Conservation (phyloP, 441 rosid species). For the California macrophylla region DNA sequence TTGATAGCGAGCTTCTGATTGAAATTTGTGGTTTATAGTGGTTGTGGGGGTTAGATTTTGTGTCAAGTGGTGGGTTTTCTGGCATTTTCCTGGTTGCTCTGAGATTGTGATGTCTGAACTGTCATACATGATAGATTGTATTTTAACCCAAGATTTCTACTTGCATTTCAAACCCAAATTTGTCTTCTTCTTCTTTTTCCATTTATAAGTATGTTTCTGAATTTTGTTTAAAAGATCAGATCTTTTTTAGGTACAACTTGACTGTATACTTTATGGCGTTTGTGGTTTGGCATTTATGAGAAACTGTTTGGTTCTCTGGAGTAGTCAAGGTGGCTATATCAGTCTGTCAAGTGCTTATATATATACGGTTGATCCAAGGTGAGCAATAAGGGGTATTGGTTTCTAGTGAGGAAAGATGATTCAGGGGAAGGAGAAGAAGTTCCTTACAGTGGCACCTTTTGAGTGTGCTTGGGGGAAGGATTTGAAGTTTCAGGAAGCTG, state of each 20-base stretch:
- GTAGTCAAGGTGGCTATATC: neutral
- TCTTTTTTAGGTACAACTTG: neutral
- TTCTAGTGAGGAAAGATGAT: conserved; percentile 28
- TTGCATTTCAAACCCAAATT: neutral
- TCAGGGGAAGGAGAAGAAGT: conserved; percentile 56
- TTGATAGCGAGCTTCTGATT: conserved; percentile 36
- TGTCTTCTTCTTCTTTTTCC: neutral
- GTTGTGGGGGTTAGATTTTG: conserved; percentile 30
- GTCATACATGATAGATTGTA: conserved; percentile 13
- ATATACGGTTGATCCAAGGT: conserved; percentile 11
- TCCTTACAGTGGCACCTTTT: conserved; percentile 85
- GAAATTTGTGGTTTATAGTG: conserved; percentile 23
- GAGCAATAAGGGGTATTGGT: neutral
- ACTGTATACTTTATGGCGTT: neutral
- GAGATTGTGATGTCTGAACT: conserved; percentile 23
- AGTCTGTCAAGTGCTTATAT: neutral
- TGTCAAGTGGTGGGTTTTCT: conserved; percentile 40
- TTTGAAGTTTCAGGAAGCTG: conserved; percentile 80
- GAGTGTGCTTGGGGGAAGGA: conserved; percentile 98
- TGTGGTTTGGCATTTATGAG: neutral
- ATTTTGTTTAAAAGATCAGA: neutral
- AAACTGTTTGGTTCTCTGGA: neutral
- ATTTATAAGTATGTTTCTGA: neutral
- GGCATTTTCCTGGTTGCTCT: conserved; percentile 31
- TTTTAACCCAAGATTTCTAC: neutral